phyloP scores from a whole-genome alignment of 768 basidiomycete species.

The Hirschioporus abietinus region DNA sequence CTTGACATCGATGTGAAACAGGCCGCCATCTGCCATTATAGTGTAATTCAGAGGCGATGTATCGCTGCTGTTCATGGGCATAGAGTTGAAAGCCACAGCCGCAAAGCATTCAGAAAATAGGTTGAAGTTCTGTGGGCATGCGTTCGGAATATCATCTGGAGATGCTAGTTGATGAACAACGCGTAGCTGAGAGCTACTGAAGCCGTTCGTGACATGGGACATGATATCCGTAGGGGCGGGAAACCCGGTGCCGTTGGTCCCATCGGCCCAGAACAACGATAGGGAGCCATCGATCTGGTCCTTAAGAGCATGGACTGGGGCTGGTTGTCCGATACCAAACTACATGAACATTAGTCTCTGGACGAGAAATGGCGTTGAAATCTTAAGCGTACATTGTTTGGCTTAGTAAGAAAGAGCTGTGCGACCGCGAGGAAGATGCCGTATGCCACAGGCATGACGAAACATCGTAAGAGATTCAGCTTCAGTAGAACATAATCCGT shows the following conservation, averaged over 20 bases:
- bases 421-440: constrained; percentile 64
- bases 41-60: constrained; percentile 55
- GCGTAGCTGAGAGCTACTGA: constrained; percentile 40
- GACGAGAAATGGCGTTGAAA: neutral
- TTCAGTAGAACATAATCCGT: constrained; percentile 18
- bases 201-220: constrained; percentile 47
- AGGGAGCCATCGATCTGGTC: constrained; percentile 48
- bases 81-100: constrained; percentile 54
- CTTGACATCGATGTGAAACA: constrained; percentile 59
- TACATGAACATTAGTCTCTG: constrained; percentile 20
- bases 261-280: constrained; percentile 63
- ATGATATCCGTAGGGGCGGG: constrained; percentile 60
- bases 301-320: constrained; percentile 42
- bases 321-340: constrained; percentile 60
- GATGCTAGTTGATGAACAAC: constrained; percentile 45
- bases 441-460: constrained; percentile 59
- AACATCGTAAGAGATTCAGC: constrained; percentile 57
- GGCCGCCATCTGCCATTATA: constrained; percentile 59
- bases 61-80: constrained; percentile 34
- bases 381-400: constrained; percentile 48
- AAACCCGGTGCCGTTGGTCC: constrained; percentile 47
- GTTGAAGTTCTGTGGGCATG: constrained; percentile 74
- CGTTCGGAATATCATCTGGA: constrained; percentile 42
- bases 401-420: constrained; percentile 51
- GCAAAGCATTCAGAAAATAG: constrained; percentile 65